Percentiles rank a stretch among this genome's conserved stretches.
These are phyloP conservation scores for Phytopythium kandeliae DNA, from an alignment of 352 stramenopile species.

Conservation along the genomic window DNA sequence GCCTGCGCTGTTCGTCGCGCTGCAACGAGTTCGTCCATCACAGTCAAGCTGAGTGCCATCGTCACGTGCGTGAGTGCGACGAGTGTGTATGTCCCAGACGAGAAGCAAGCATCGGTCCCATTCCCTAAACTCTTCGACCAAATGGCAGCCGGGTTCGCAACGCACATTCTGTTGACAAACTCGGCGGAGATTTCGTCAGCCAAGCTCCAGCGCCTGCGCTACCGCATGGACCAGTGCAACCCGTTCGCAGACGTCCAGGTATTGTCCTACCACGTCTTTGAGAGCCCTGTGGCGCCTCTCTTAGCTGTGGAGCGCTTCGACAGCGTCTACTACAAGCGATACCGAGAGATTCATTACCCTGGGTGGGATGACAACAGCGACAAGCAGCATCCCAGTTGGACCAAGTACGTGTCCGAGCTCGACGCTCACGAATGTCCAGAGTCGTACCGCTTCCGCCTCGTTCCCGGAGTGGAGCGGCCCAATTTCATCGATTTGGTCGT, in stretches of 20 bases:
- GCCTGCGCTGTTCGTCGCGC: conserved; percentile 29
- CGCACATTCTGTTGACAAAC: conserved; percentile 57
- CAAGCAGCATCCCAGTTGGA: conserved; percentile 6
- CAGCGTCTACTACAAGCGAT: conserved; percentile 45
- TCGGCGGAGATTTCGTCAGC: conserved; percentile 30
- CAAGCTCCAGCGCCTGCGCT: conserved; percentile 46
- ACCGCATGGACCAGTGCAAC: conserved; percentile 59
- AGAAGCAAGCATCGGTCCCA: conserved; percentile 20
- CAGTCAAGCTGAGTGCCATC: conserved; percentile 38
- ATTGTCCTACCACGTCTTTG: conserved; percentile 56
- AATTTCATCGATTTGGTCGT: conserved; percentile 47
- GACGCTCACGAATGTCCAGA: conserved; percentile 17
- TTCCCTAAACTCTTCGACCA: conserved; percentile 72
- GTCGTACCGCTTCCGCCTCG: conserved; percentile 42
- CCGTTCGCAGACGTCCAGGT: conserved; percentile 69
- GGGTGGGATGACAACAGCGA: conserved; percentile 26
- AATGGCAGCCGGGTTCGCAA: conserved; percentile 53
- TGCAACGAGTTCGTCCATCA: conserved; percentile 8
- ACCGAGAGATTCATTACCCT: conserved; percentile 39
- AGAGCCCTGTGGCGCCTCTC: conserved; percentile 45
- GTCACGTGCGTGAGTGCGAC: conserved; percentile 46
- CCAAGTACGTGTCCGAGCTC: conserved; percentile 25
- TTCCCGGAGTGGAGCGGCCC: conserved; percentile 37
- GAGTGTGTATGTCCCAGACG: conserved; percentile 51
- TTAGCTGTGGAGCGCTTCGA: conserved; percentile 56